phyloP scores from a whole-genome alignment of 2,329 filamentous ascomycete genomes.

The Mycocentrospora acerina region DNA sequence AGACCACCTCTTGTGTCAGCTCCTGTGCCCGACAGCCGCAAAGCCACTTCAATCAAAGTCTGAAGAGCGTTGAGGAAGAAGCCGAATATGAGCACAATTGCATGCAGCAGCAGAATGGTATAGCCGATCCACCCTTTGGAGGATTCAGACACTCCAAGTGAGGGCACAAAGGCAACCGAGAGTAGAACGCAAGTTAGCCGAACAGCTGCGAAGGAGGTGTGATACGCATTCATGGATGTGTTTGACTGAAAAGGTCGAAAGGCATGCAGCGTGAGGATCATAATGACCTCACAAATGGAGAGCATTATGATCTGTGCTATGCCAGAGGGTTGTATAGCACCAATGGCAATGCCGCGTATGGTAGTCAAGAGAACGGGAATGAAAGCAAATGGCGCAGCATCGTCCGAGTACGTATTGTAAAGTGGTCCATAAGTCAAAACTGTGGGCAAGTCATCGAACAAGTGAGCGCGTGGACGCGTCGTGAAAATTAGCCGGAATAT shows the following conservation, averaged over 20 bases:
- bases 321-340: conserved; percentile 87
- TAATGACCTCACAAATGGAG: conserved; percentile 90
- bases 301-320: conserved; percentile 91
- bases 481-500: conserved; percentile 77
- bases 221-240: conserved; percentile 97
- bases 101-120: conserved; percentile 83
- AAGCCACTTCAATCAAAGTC: conserved; percentile 84
- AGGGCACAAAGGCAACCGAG: conserved; percentile 72
- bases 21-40: conserved; percentile 79
- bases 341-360: conserved; percentile 84
- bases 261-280: conserved; percentile 81
- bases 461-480: conserved; percentile 77
- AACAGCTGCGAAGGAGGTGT: conserved; percentile 77
- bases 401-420: conserved; percentile 97
- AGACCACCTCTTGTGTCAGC: conserved; percentile 77
- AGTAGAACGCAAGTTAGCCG: conserved; percentile 66
- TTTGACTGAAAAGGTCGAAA: conserved; percentile 88
- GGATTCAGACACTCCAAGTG: conserved; percentile 74
- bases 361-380: conserved; percentile 84
- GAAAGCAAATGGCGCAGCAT: conserved; percentile 85
- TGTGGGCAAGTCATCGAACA: conserved; percentile 92
- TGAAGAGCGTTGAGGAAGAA: conserved; percentile 92
- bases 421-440: conserved; percentile 87
- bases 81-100: conserved; percentile 79
- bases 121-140: conserved; percentile 96